Evolutionary conservation across 441 rosid species (phyloP).

Genomic region (Aquilaria agallochum): DNA sequence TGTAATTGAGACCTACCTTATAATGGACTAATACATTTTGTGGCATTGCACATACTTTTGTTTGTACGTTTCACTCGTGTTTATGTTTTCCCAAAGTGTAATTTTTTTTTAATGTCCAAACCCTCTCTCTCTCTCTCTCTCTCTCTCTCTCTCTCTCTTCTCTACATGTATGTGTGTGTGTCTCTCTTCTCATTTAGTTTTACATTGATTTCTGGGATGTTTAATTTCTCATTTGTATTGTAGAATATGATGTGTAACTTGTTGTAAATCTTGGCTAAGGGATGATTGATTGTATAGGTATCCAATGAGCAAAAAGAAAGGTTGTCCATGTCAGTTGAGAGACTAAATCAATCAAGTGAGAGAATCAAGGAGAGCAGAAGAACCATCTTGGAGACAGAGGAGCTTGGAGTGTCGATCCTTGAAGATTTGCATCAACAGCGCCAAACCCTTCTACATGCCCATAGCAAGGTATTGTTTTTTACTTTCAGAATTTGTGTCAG

Average conservation of each 20-base stretch:
- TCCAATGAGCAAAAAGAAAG: slow-evolving; percentile 58
- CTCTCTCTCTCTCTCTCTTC: too few species aligned
- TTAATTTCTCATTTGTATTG: neutral
- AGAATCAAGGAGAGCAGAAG: slow-evolving; percentile 65
- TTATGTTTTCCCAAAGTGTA: neutral
- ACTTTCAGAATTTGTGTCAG: neutral
- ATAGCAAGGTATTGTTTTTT: slow-evolving; percentile 38
- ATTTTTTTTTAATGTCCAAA: too few species aligned
- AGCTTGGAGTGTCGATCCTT: slow-evolving; percentile 52
- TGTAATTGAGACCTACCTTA: too few species aligned
- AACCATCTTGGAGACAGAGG: slow-evolving; percentile 62
- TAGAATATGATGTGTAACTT: neutral
- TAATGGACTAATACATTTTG: too few species aligned
- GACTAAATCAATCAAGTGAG: slow-evolving; percentile 54
- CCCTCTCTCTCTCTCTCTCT: too few species aligned
- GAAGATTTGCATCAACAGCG: slow-evolving; percentile 67
- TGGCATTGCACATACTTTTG: neutral
- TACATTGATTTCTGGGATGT: neutral
- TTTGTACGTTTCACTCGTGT: slow-evolving; percentile 1
- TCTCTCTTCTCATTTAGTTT: neutral
- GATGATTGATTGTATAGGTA: slow-evolving; percentile 28
- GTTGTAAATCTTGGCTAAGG: slow-evolving; percentile 2
- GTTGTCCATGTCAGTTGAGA: slow-evolving; percentile 60
- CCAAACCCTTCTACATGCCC: slow-evolving; percentile 64
- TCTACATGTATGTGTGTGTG: too few species aligned